A percentile compares a stretch with the other conserved stretches of the same genome.
phyloP scores from a whole-genome alignment of 495 filamentous ascomycete species.

The Talaromyces liani region DNA sequence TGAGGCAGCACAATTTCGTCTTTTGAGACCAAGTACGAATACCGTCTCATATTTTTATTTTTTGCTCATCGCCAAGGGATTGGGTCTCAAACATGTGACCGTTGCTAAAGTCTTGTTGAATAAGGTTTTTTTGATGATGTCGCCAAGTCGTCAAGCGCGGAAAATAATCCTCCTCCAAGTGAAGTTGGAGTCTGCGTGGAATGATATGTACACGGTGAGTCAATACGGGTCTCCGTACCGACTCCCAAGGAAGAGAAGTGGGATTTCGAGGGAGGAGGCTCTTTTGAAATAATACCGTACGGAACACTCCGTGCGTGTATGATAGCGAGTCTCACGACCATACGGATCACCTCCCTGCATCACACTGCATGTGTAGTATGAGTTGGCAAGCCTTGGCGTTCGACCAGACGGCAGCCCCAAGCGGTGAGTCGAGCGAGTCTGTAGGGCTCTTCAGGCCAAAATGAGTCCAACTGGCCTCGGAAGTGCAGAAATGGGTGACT shows the following conservation, averaged over 20 bases:
- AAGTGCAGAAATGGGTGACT: neutral
- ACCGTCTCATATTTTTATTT: neutral
- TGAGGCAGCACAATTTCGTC: neutral
- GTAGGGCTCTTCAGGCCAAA: neutral
- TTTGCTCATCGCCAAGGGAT: neutral
- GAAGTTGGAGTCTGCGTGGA: neutral
- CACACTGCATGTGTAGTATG: neutral
- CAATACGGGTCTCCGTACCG: neutral
- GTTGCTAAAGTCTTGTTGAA: neutral
- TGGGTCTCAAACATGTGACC: neutral
- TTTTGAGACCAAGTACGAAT: neutral
- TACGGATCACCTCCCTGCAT: neutral
- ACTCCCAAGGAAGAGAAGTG: neutral
- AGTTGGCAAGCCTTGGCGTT: constrained; percentile 6
- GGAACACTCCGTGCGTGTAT: neutral
- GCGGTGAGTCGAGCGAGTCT: neutral
- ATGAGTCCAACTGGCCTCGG: neutral
- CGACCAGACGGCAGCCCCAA: neutral
- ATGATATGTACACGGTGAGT: neutral
- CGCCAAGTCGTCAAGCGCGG: neutral
- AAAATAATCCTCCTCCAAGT: neutral
- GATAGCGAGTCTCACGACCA: neutral
- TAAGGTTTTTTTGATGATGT: neutral
- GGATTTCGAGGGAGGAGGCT: neutral
- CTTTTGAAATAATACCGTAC: neutral